These are phyloP conservation scores for Cercophora sp. DNA, from an alignment of 495 filamentous ascomycete species.

Conservation along the genomic window DNA sequence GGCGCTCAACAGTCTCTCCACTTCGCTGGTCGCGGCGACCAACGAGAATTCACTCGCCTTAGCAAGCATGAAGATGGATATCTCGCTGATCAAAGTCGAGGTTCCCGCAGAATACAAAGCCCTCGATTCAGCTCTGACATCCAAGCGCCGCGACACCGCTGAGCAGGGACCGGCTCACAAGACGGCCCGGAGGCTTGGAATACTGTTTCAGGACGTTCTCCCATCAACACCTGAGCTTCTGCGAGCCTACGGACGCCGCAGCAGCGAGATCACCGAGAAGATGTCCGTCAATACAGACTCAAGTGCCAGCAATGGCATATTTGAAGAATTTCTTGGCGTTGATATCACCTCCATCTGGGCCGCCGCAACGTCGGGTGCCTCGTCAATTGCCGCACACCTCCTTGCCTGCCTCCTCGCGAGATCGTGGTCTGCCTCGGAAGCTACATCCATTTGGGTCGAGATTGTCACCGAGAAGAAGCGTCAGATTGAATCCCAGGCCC, in stretches of 20 bases:
- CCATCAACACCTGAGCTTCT: background rate
- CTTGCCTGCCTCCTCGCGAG: constrained; percentile 35
- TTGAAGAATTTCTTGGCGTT: background rate
- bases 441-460: constrained; percentile 35
- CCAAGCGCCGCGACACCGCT: constrained; percentile 4
- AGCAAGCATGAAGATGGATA: background rate
- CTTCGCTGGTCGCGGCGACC: too few relatives aligned
- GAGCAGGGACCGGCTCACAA: background rate
- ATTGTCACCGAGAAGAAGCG: constrained; percentile 22
- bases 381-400: constrained; percentile 28
- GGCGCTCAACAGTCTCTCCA: too few relatives aligned
- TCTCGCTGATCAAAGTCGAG: constrained; percentile 2
- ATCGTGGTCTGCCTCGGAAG: constrained; percentile 22
- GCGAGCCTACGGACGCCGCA: background rate
- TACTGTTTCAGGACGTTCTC: background rate
- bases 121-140: background rate
- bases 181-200: constrained; percentile 1
- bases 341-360: background rate
- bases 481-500: too few relatives aligned
- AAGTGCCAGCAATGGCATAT: background rate
- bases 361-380: constrained; percentile 24
- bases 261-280: background rate
- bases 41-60: too few relatives aligned
- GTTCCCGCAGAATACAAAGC: background rate
- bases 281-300: background rate